These are phyloP conservation scores for Kodamaea alishanica DNA, from an alignment of 1,139 yeast genomes.

Conservation along the genomic window DNA sequence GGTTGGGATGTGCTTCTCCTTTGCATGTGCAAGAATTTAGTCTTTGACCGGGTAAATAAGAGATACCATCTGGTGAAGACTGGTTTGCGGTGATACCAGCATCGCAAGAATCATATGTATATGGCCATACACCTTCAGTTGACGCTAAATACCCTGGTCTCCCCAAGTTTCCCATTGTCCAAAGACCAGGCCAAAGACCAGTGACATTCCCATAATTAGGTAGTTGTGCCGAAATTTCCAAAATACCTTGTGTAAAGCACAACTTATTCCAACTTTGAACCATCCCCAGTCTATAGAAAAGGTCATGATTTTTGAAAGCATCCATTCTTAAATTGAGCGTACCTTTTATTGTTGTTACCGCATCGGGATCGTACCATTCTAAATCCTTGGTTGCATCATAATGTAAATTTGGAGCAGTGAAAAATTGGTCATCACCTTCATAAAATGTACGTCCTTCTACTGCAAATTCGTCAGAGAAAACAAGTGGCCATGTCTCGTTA, in stretches of 20 bases:
- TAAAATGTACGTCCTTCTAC: conserved; percentile 29
- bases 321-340: conserved; percentile 25
- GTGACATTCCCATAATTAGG: conserved; percentile 28
- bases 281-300: conserved; percentile 31
- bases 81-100: conserved; percentile 33
- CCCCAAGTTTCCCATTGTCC: conserved; percentile 32
- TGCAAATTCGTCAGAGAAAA: conserved; percentile 28
- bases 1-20: conserved; percentile 27
- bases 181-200: conserved; percentile 32
- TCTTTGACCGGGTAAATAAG: conserved; percentile 29
- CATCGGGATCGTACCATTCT: conserved; percentile 34
- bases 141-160: conserved; percentile 28
- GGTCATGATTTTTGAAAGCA: conserved; percentile 26
- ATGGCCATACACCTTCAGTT: conserved; percentile 32
- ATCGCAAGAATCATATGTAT: conserved; percentile 29
- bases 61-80: conserved; percentile 30
- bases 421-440: conserved; percentile 32
- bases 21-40: conserved; percentile 24
- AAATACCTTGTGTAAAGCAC: conserved; percentile 27
- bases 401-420: conserved; percentile 25
- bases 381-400: conserved; percentile 30
- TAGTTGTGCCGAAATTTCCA: conserved; percentile 23
- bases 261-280: conserved; percentile 28
- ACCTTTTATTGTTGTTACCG: conserved; percentile 28
- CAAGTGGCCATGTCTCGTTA: conserved; percentile 25